phyloP scores from a whole-genome alignment of 148 eudicot species.

The Tetragonia tetragonoides region DNA sequence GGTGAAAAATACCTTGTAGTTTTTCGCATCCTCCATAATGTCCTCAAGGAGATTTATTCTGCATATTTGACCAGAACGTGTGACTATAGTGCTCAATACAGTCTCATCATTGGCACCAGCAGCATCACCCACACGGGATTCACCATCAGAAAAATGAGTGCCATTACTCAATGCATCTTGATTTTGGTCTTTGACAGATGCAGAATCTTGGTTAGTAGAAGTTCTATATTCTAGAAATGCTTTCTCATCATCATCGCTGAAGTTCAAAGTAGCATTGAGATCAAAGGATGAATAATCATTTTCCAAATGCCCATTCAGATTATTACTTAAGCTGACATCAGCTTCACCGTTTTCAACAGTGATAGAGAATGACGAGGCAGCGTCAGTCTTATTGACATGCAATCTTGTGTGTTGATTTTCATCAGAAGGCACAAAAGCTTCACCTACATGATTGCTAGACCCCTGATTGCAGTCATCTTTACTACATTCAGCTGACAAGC shows the following conservation, averaged over 20 bases:
- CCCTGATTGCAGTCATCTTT: constrained; percentile 2
- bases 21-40: constrained; percentile 60
- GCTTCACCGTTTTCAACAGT: constrained; percentile 9
- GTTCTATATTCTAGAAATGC: constrained; percentile 9
- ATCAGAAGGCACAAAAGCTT: constrained; percentile 7
- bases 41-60: constrained; percentile 56
- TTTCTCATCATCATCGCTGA: constrained; percentile 10
- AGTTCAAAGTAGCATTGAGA: background rate
- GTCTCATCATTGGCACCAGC: constrained; percentile 35
- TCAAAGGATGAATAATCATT: constrained; percentile 11
- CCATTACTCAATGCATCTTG: constrained; percentile 12
- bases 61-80: constrained; percentile 57
- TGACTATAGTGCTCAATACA: constrained; percentile 32
- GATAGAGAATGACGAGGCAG: constrained; percentile 19
- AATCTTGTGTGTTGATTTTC: background rate
- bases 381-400: background rate
- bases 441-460: constrained; percentile 16
- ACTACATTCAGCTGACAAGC: constrained; percentile 8
- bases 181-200: constrained; percentile 10
- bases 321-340: constrained; percentile 17
- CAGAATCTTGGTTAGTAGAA: constrained; percentile 13
- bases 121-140: constrained; percentile 21
- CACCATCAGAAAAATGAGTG: constrained; percentile 12
- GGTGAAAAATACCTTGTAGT: constrained; percentile 58
- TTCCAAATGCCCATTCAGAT: background rate